Base-by-base conservation (phyloP, 2,329 filamentous ascomycete species). In the Thielaviopsis ethacetica region DNA sequence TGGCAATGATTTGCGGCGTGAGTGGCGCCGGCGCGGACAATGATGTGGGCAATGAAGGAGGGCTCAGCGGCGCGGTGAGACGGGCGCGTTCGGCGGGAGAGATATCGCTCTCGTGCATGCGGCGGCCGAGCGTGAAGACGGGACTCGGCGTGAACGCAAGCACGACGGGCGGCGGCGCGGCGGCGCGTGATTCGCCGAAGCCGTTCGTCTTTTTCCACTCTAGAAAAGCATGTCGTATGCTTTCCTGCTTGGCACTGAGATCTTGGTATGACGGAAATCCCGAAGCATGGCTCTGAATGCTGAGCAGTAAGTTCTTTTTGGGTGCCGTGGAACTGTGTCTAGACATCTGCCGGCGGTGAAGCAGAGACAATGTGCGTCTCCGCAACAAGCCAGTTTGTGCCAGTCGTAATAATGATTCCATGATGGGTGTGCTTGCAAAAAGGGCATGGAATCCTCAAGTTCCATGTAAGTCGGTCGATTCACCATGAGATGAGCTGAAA, bases 41-140 rank as follows among this genome's bases (percentile, higher is more conserved):
- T 17, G 38, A 26, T 17, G 4, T 2, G 2, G 34, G 41, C 21
- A 12, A 6, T 5, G 21, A 27, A 50, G 50, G 34, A 49, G 76
- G 65, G 26, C 61, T 63, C 26, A 80, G 68, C 1, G 73, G 72
- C 3, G 68, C 69, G 7, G 64, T 67, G 49, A 84, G 71, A 1
- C 73, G 71, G 3, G 65, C 67, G 1, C 72, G 69, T 64, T 84
- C 78, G 1, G 66, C 64, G 0, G 66, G 56, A 1, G 74, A 71
- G 2, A 87, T 70, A 2, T 72, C 69, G n/a, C 44, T 63, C 70
- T 66, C 60, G 65, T 68, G 69, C 66, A 96, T 90, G 34, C 93
- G 86, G 5, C 91, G 85, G 58, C 93, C 93, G 63, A 91, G 86
- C 15, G 91, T 96, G 72, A 93, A 96, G 53, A 90, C 88, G 1